Evolutionary conservation across 169 alveolate species (phyloP).

Genomic region (Ichthyophthirius multifiliis): DNA sequence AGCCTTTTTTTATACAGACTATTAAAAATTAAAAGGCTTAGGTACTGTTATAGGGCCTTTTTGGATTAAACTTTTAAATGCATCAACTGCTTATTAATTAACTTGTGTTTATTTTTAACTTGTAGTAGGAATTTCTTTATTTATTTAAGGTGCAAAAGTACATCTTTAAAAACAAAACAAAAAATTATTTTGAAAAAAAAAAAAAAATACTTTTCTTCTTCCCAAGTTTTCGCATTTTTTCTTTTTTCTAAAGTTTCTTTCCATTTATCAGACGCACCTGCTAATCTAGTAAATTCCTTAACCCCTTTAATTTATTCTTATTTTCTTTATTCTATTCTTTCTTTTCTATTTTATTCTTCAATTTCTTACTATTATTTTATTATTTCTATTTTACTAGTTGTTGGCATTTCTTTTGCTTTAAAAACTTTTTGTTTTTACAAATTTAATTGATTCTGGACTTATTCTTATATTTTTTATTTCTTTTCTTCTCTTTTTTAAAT

Average conservation of each 20-base stretch:
- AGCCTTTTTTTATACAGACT: not conserved
- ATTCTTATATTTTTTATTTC: not conserved
- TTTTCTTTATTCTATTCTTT: not conserved
- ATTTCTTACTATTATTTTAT: not conserved
- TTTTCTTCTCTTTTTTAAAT: constrained; percentile 8
- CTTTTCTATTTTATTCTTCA: not conserved
- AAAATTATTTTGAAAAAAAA: not conserved
- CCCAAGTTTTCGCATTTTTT: not conserved
- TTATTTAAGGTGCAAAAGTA: not conserved
- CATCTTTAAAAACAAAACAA: not conserved
- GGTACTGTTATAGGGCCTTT: not conserved
- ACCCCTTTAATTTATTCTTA: not conserved
- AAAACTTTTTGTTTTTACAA: not conserved
- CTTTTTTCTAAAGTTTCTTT: not conserved
- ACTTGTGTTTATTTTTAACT: not conserved
- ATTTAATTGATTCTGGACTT: not conserved
- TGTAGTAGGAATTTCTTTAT: not conserved
- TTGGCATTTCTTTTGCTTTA: not conserved
- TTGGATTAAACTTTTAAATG: not conserved
- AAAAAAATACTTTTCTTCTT: not conserved
- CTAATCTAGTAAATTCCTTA: not conserved
- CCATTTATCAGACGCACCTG: constrained; percentile 7
- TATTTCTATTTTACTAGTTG: not conserved
- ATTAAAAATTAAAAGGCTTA: not conserved
- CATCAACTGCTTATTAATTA: not conserved